Evolutionary conservation across 2,329 filamentous ascomycete genomes (phyloP), one percentile per base, ranked within the genome.

Genomic region (Exophiala dermatitidis): DNA sequence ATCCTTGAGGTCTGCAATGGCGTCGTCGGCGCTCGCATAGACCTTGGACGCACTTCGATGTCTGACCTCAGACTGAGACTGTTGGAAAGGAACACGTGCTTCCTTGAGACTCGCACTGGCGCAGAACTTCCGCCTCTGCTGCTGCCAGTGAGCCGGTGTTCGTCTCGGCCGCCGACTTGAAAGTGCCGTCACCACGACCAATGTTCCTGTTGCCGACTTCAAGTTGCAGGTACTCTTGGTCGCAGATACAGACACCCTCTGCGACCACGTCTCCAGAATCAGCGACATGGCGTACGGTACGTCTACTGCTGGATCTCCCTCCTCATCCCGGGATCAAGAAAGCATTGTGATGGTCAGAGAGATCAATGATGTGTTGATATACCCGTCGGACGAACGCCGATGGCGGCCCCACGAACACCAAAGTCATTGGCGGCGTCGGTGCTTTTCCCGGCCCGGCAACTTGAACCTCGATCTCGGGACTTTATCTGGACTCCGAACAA

Each of bases 1-100:
- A 62, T 85, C 83, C 65, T 83, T 74, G 52, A 90, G 73, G 65
- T 88, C 86, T 2, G 80, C 78, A 42, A 90, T 78, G 2, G 86
- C 86, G 33, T 80, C 80, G 57, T 84, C 82, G 12, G 85, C 84
- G 62, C 66, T 64, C 38, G 64, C 63, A 55, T 65, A 70, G 1
- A 71, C 31, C 38, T 72, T 71, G 4, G 69, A 69, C 5, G 56
- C 62, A 1, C 62, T 63, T n/a, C 68, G 62, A 12, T 68, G 26
- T 19, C 5, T 12, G n/a, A n/a, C 10, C 12, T 32, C 26, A 33
- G 32, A 30, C 30, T 52, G 29, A 6, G 9, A 33, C n/a, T 38
- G 12, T 19, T 19, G 30, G 37, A 37, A 45, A 31, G 7, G 28
- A 19, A 7, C 10, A 34, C 30, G 28, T 33, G 19, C 12, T 10